Evolutionary conservation across 2,329 filamentous ascomycete species (phyloP).

Genomic region (Diplodia corticola): DNA sequence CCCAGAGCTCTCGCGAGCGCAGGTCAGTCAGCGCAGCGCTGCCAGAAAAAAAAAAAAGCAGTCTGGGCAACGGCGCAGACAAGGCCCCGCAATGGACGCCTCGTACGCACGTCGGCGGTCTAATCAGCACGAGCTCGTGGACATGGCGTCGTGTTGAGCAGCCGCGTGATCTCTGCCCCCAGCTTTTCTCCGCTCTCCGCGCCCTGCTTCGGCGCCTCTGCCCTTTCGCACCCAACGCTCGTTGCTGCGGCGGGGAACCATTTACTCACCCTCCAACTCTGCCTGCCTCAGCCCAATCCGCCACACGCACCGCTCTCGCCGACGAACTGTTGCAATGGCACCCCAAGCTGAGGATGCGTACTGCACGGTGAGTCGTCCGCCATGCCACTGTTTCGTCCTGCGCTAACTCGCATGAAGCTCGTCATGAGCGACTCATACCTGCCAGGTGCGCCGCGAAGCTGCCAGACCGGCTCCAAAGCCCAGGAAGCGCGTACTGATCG

Average conservation of each 20-base stretch:
- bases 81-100: background rate
- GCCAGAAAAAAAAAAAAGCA: slow-evolving; percentile 5
- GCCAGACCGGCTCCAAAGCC: slow-evolving; percentile 8
- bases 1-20: background rate
- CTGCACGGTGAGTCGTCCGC: slow-evolving; percentile 52
- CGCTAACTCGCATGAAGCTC: slow-evolving; percentile 61
- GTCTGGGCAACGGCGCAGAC: slow-evolving; percentile 12
- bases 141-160: slow-evolving; percentile 18
- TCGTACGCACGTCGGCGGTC: background rate
- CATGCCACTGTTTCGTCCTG: background rate
- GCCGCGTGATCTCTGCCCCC: slow-evolving; percentile 22
- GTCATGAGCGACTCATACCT: slow-evolving; percentile 90
- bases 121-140: slow-evolving; percentile 7
- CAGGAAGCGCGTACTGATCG: slow-evolving; percentile 4
- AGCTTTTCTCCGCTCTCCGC: slow-evolving; percentile 23
- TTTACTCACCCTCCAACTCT: slow-evolving; percentile 10
- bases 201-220: slow-evolving; percentile 6
- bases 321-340: slow-evolving; percentile 34
- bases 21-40: slow-evolving; percentile 1
- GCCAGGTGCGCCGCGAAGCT: slow-evolving; percentile 62
- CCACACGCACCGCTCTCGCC: slow-evolving; percentile 1
- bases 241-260: slow-evolving; percentile 21
- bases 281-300: background rate
- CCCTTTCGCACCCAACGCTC: slow-evolving; percentile 12
- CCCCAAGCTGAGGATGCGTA: slow-evolving; percentile 59